A percentile compares a stretch with the other conserved stretches of the same genome.
phyloP scores from a whole-genome alignment of 2,329 filamentous ascomycete genomes.

The Aspergillus arachidicola region DNA sequence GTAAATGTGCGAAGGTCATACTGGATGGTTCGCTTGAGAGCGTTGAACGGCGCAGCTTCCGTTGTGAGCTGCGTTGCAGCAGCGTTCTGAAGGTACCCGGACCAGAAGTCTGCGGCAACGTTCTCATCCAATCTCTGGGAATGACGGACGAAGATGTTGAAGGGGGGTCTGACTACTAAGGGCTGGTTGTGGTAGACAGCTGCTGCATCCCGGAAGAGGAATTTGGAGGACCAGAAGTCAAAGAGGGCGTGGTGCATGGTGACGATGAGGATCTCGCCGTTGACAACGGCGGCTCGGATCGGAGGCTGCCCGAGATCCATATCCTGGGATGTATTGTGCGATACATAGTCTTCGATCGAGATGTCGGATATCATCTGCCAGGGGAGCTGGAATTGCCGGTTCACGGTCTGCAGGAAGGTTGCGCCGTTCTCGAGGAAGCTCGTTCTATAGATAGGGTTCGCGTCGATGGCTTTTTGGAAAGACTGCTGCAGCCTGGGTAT shows the following conservation, averaged over 20 bases:
- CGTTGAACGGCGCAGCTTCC: conserved; percentile 1
- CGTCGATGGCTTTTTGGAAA: conserved; percentile 7
- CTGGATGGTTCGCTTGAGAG: conserved; percentile 2
- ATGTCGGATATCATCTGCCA: conserved; percentile 10
- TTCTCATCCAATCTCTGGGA: conserved; percentile 4
- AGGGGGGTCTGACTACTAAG: conserved; percentile 5
- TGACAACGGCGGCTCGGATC: conserved; percentile 17
- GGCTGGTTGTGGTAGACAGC: conserved; percentile 6
- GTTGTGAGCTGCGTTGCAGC: conserved; percentile 5
- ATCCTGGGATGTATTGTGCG: background rate
- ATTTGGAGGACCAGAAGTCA: conserved; percentile 36
- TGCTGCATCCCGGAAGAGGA: conserved; percentile 30
- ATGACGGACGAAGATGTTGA: conserved; percentile 10
- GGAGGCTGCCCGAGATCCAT: conserved; percentile 15
- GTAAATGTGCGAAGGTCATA: conserved; percentile 1
- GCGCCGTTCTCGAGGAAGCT: conserved; percentile 12
- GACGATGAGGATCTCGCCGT: conserved; percentile 24
- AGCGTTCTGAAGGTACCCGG: conserved; percentile 7
- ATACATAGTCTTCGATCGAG: background rate
- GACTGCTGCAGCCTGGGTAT: conserved; percentile 7
- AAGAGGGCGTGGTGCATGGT: conserved; percentile 39
- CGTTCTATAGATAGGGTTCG: conserved; percentile 13
- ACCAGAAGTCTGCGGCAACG: conserved; percentile 11
- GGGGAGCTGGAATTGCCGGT: conserved; percentile 7
- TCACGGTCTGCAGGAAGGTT: conserved; percentile 16